phyloP scores from a whole-genome alignment of 495 filamentous ascomycete genomes.

The Penicillium pulvis region DNA sequence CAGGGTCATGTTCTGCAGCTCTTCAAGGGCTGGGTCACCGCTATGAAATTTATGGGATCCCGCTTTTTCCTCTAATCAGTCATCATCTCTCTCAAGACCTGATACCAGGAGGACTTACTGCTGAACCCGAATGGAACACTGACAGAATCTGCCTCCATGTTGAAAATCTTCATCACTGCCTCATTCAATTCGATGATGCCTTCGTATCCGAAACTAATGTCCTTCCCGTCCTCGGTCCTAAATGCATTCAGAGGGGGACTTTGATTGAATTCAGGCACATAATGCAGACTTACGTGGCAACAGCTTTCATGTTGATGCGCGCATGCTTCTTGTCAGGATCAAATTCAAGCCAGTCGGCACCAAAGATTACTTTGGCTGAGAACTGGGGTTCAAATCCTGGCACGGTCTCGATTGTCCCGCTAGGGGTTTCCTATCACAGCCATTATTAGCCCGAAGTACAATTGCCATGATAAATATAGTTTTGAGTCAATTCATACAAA shows the following conservation, averaged over 20 bases:
- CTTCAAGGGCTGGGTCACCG: conserved; percentile 7
- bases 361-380: conserved; percentile 14
- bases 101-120: neutral
- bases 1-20: conserved; percentile 13
- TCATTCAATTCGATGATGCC: conserved; percentile 10
- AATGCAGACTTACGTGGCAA: conserved; percentile 11
- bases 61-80: neutral
- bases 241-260: neutral
- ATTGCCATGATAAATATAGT: neutral
- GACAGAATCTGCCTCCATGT: conserved; percentile 4
- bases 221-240: conserved; percentile 9
- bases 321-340: conserved; percentile 18
- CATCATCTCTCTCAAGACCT: neutral
- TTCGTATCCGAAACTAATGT: conserved; percentile 13
- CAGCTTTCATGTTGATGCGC: conserved; percentile 14
- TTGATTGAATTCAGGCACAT: no score
- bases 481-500: neutral
- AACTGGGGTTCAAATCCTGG: conserved; percentile 19
- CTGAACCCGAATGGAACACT: conserved; percentile 13
- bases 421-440: conserved; percentile 1
- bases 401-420: conserved; percentile 15
- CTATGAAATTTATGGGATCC: conserved; percentile 3
- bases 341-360: conserved; percentile 19
- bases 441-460: neutral
- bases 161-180: conserved; percentile 13